Evolutionary conservation across 2,329 filamentous ascomycete species (phyloP).

Genomic region (Incumbomyces lentus): DNA sequence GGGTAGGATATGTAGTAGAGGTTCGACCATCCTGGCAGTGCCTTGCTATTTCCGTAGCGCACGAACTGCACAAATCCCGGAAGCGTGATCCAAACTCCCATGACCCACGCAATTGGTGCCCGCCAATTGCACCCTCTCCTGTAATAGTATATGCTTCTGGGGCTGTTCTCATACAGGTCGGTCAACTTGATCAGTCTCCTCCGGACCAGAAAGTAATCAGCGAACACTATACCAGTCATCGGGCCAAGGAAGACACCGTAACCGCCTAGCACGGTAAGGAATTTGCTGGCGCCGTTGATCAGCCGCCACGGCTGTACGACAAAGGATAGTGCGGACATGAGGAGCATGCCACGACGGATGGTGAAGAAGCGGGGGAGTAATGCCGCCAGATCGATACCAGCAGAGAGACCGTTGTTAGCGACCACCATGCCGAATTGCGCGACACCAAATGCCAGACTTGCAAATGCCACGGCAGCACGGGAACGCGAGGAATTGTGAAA

Average conservation of each 20-base stretch:
- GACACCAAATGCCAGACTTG: constrained; percentile 37
- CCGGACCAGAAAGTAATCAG: constrained; percentile 15
- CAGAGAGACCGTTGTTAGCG: constrained; percentile 42
- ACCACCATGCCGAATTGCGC: constrained; percentile 43
- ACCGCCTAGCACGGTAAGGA: constrained; percentile 56
- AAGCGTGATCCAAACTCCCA: constrained; percentile 25
- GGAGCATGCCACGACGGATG: constrained; percentile 46
- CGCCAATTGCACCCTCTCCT: constrained; percentile 37
- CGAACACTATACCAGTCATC: constrained; percentile 49
- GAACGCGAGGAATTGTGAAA: neutral
- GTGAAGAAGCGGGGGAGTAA: constrained; percentile 47
- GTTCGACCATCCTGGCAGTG: constrained; percentile 8
- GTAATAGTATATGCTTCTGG: constrained; percentile 19
- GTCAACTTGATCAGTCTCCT: constrained; percentile 14
- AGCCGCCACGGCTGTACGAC: constrained; percentile 50
- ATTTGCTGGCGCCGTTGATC: constrained; percentile 45
- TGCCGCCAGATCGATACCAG: constrained; percentile 47
- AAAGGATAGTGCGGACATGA: constrained; percentile 42
- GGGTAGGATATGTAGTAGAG: constrained; percentile 10
- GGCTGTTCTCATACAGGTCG: constrained; percentile 18
- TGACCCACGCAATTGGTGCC: constrained; percentile 15
- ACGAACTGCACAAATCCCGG: constrained; percentile 31
- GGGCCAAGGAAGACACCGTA: constrained; percentile 57
- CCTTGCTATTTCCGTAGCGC: constrained; percentile 2
- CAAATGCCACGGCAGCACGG: constrained; percentile 40